phyloP scores from a whole-genome alignment of 148 eudicot genomes.

The Cornus florida region DNA sequence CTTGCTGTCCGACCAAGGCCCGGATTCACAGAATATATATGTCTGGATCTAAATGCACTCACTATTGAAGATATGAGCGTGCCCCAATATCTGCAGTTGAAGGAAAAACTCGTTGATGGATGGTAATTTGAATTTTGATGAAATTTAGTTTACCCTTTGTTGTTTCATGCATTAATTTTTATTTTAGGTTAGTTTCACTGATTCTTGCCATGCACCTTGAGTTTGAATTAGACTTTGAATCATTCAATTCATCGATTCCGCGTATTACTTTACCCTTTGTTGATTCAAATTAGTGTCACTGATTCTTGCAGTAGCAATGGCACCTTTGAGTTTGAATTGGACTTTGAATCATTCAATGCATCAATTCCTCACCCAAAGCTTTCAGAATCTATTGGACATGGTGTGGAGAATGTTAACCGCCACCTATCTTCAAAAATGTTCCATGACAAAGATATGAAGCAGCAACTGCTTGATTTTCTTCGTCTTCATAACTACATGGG shows the following conservation, averaged over 20 bases:
- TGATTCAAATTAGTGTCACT: no score
- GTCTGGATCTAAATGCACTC: constrained; percentile 20
- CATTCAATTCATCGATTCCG: constrained; percentile 12
- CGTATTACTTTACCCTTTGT: no score
- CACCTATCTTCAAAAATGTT: no score
- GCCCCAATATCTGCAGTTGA: constrained; percentile 25
- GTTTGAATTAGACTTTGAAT: constrained; percentile 31
- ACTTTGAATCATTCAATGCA: constrained; percentile 28
- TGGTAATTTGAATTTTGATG: background rate
- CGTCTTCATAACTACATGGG: no score
- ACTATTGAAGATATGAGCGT: constrained; percentile 19
- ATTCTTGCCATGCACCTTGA: constrained; percentile 14
- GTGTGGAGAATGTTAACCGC: no score
- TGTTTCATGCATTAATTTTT: no score
- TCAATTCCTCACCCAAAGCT: no score
- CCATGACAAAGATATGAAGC: no score
- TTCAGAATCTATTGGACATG: no score
- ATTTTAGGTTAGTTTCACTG: no score
- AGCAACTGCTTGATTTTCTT: no score
- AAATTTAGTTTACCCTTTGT: no score
- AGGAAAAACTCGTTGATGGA: constrained; percentile 26
- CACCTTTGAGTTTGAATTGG: constrained; percentile 26
- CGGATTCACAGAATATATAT: constrained; percentile 31
- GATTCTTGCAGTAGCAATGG: constrained; percentile 13
- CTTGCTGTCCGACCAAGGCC: constrained; percentile 32